Evolutionary conservation across 2,329 filamentous ascomycete genomes (phyloP).

Genomic region (Thermochaetoides dissita): DNA sequence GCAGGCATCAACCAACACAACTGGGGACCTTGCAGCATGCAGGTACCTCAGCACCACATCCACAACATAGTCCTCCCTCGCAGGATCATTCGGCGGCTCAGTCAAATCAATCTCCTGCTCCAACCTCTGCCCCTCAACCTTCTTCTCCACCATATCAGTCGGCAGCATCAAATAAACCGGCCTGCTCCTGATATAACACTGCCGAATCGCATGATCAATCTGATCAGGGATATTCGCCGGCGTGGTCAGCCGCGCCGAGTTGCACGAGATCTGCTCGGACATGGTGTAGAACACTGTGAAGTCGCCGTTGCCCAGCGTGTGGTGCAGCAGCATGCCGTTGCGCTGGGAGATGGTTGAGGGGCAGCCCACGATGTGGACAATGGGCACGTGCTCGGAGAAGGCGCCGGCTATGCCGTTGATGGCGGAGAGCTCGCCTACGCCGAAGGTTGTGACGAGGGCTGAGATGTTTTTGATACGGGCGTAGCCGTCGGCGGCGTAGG

Average conservation of each 20-base stretch:
- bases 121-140: slow-evolving; percentile 60
- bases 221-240: slow-evolving; percentile 55
- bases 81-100: slow-evolving; percentile 50
- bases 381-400: slow-evolving; percentile 56
- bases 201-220: slow-evolving; percentile 63
- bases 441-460: slow-evolving; percentile 62
- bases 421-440: slow-evolving; percentile 60
- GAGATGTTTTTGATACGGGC: slow-evolving; percentile 57
- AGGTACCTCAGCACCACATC: slow-evolving; percentile 63
- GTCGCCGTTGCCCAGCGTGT: slow-evolving; percentile 64
- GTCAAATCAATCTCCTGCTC: slow-evolving; percentile 55
- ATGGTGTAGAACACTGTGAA: slow-evolving; percentile 75
- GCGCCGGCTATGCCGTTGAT: slow-evolving; percentile 63
- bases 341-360: slow-evolving; percentile 34
- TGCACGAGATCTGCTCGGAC: slow-evolving; percentile 57
- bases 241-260: slow-evolving; percentile 56
- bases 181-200: slow-evolving; percentile 60
- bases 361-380: slow-evolving; percentile 53
- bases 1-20: slow-evolving; percentile 73
- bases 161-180: slow-evolving; percentile 78
- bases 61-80: slow-evolving; percentile 70
- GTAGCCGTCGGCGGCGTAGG: slow-evolving; percentile 70
- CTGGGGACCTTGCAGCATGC: slow-evolving; percentile 55
- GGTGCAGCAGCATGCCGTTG: slow-evolving; percentile 41
- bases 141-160: slow-evolving; percentile 63